These are phyloP conservation scores for Puccinia triticina DNA, from an alignment of 1,284 basidiomycete species.

Conservation along the genomic window DNA sequence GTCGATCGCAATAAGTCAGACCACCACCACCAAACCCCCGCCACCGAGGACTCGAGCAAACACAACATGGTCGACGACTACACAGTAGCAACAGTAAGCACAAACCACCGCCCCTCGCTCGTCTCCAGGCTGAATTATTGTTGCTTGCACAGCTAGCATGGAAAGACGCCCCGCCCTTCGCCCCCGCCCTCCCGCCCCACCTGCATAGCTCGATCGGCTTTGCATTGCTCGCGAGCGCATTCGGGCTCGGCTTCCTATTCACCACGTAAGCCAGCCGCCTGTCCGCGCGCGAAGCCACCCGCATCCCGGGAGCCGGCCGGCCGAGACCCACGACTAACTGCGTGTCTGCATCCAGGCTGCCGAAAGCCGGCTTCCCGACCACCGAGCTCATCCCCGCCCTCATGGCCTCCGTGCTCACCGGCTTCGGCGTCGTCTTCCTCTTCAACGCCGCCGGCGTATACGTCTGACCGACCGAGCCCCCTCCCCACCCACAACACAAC, in stretches of 20 bases:
- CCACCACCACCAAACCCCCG: too few relatives aligned
- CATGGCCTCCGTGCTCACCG: conserved; percentile 40
- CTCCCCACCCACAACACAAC: not conserved
- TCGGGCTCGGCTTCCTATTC: conserved; percentile 37
- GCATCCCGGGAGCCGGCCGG: too few relatives aligned
- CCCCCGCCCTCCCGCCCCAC: conserved; percentile 29
- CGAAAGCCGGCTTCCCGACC: not conserved
- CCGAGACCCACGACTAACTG: too few relatives aligned
- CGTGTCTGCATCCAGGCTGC: conserved; percentile 23
- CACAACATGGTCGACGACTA: not conserved
- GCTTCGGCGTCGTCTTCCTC: conserved; percentile 44
- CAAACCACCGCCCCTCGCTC: too few relatives aligned
- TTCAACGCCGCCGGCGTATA: conserved; percentile 50
- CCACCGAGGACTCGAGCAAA: too few relatives aligned
- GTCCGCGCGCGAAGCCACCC: too few relatives aligned
- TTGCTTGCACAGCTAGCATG: not conserved
- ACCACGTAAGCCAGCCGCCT: conserved; percentile 15
- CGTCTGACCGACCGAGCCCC: not conserved
- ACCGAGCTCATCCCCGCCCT: conserved; percentile 37
- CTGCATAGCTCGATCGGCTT: conserved; percentile 46
- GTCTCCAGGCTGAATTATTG: too few relatives aligned
- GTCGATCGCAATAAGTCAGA: too few relatives aligned
- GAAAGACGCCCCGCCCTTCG: conserved; percentile 1
- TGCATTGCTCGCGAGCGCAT: conserved; percentile 25
- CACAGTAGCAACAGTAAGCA: not conserved